Percentiles rank a stretch among this genome's conserved stretches.
Evolutionary conservation across 371 early-diverging fungal species (phyloP).

Genomic region (Mucor circinelloides): DNA sequence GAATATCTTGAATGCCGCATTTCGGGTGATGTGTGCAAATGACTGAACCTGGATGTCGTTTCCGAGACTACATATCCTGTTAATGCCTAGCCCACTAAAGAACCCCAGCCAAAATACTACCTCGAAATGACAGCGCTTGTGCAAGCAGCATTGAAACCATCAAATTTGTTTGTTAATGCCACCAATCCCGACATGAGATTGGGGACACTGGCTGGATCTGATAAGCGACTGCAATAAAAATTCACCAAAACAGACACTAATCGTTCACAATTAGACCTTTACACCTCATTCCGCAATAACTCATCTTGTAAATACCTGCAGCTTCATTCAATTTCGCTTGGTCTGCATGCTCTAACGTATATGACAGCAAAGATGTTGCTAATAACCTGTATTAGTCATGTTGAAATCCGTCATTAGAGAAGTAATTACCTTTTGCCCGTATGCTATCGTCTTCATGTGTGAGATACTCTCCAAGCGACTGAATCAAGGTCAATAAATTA

Average conservation of each 20-base stretch:
- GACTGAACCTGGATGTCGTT: slow-evolving; percentile 45
- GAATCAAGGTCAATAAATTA: slow-evolving; percentile 8
- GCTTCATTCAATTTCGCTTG: not conserved
- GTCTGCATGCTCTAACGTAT: not conserved
- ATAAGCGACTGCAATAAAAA: slow-evolving; percentile 73
- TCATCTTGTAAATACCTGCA: not conserved
- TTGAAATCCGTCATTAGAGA: not conserved
- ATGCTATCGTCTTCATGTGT: slow-evolving; percentile 8
- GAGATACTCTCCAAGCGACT: slow-evolving; percentile 5
- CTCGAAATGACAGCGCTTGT: slow-evolving; percentile 42
- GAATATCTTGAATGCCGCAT: slow-evolving; percentile 43
- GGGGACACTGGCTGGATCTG: slow-evolving; percentile 73
- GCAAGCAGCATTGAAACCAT: slow-evolving; percentile 56
- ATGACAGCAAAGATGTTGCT: slow-evolving; percentile 13
- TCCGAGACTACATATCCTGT: not conserved
- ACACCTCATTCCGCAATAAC: not conserved
- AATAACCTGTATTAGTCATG: not conserved
- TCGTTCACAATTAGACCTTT: not conserved
- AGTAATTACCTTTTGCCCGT: slow-evolving; percentile 8
- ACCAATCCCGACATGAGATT: slow-evolving; percentile 65
- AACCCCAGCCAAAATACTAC: not conserved
- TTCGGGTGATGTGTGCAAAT: slow-evolving; percentile 60
- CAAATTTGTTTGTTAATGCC: slow-evolving; percentile 55
- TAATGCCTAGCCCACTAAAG: not conserved
- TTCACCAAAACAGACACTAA: slow-evolving; percentile 67